Conservation (phyloP, 331 rosid species). For the Telfairia occidentalis region DNA sequence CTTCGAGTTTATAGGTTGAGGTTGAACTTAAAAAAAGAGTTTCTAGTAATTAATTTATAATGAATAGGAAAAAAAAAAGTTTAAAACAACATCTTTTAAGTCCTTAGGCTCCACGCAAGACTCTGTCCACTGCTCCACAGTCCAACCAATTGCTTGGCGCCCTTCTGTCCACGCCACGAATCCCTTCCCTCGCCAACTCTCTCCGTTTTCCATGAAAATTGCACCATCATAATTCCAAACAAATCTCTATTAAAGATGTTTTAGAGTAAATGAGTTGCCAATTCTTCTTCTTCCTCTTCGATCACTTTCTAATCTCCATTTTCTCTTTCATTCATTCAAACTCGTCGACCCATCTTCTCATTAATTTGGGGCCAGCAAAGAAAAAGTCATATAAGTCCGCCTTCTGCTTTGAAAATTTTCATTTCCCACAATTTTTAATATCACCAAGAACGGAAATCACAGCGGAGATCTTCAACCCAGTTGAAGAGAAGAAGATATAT, state of each 20-base stretch:
- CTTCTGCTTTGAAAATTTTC: not conserved
- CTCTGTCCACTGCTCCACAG: not conserved
- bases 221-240: not conserved
- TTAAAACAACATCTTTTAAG: no score
- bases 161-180: conserved; percentile 15
- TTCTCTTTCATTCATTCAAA: not conserved
- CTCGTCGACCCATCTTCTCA: not conserved
- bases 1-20: no score
- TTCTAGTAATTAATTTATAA: no score
- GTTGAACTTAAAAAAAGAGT: no score
- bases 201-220: not conserved
- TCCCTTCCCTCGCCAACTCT: not conserved
- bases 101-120: no score
- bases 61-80: no score
- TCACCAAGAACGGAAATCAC: not conserved
- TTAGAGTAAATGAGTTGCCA: not conserved
- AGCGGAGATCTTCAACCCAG: not conserved
- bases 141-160: conserved; percentile 13
- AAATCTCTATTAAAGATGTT: no score
- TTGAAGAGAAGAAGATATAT: conserved; percentile 13
- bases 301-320: not conserved
- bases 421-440: not conserved
- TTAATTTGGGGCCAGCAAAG: not conserved
- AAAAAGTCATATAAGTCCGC: not conserved
- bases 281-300: not conserved